These are phyloP conservation scores for Papiliotrema fonsecae DNA, from an alignment of 1,284 basidiomycete species.

Conservation along the genomic window DNA sequence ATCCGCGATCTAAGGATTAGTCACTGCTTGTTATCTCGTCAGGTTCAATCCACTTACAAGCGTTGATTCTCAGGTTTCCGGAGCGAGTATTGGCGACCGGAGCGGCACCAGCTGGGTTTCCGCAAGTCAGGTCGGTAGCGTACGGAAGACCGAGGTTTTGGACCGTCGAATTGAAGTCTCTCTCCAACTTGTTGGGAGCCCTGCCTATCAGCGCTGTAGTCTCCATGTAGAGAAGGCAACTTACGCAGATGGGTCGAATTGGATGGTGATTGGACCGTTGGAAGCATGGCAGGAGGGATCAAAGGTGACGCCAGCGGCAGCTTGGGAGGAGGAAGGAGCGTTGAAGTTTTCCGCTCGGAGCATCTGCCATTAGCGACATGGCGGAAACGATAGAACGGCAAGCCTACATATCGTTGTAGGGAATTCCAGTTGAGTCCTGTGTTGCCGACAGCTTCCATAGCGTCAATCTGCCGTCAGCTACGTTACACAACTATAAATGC, in stretches of 20 bases:
- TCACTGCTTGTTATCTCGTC: neutral
- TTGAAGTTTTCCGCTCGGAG: conserved; percentile 25
- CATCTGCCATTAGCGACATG: conserved; percentile 21
- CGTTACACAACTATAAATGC: neutral
- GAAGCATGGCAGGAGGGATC: conserved; percentile 18
- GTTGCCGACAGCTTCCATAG: conserved; percentile 34
- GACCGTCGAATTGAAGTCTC: conserved; percentile 24
- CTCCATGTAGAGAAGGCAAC: neutral
- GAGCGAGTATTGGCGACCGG: conserved; percentile 30
- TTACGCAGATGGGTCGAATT: conserved; percentile 20
- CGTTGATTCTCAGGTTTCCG: conserved; percentile 25
- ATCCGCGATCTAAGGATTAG: conserved; percentile 24
- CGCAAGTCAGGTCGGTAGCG: conserved; percentile 33
- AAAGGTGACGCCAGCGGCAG: conserved; percentile 25
- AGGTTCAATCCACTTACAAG: conserved; percentile 22
- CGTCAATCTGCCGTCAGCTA: conserved; percentile 23
- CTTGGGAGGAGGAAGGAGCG: conserved; percentile 17
- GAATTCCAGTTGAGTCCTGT: conserved; percentile 36
- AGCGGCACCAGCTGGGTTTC: conserved; percentile 28
- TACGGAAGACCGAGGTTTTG: conserved; percentile 25
- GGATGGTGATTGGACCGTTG: conserved; percentile 23
- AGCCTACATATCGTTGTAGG: conserved; percentile 26
- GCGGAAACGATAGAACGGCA: neutral
- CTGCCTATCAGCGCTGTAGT: conserved; percentile 2
- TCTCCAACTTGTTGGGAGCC: conserved; percentile 21